A percentile compares a stretch with the other conserved stretches of the same genome.
phyloP scores from a whole-genome alignment of 805 yeast species.

The Cyberlindnera bimundalis region DNA sequence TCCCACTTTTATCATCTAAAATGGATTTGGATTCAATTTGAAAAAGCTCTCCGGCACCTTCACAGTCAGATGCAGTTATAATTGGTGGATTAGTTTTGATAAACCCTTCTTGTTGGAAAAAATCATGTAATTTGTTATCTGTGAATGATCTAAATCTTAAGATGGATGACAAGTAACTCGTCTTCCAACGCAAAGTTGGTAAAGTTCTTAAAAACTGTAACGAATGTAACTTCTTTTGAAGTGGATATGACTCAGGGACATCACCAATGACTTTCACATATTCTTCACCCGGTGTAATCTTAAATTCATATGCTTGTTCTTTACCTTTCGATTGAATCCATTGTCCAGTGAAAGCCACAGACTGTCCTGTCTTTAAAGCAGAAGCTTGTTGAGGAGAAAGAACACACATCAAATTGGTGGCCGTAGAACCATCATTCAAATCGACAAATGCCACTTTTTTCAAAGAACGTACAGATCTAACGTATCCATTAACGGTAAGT shows the following conservation, averaged over 20 bases:
- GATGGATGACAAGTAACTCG: slow-evolving; percentile 60
- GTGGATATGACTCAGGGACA: slow-evolving; percentile 64
- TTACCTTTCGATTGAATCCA: slow-evolving; percentile 47
- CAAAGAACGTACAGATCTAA: slow-evolving; percentile 65
- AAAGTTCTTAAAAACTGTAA: slow-evolving; percentile 61
- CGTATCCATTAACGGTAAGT: slow-evolving; percentile 65
- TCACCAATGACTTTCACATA: slow-evolving; percentile 53
- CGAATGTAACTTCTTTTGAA: slow-evolving; percentile 77
- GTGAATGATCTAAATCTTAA: slow-evolving; percentile 70
- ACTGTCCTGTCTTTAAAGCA: slow-evolving; percentile 42
- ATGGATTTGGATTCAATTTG: slow-evolving; percentile 39
- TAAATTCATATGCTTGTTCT: slow-evolving; percentile 52
- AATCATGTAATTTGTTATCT: slow-evolving; percentile 49
- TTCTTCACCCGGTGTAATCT: slow-evolving; percentile 30
- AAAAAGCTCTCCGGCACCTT: slow-evolving; percentile 95
- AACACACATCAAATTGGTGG: slow-evolving; percentile 52
- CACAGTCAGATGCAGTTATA: slow-evolving; percentile 88
- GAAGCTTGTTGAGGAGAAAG: slow-evolving; percentile 36
- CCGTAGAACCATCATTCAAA: slow-evolving; percentile 71
- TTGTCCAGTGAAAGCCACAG: slow-evolving; percentile 41
- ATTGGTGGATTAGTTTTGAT: slow-evolving; percentile 82
- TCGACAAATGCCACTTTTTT: slow-evolving; percentile 81
- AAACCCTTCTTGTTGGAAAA: slow-evolving; percentile 53
- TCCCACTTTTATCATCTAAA: slow-evolving; percentile 9
- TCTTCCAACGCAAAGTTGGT: slow-evolving; percentile 78